phyloP scores from a whole-genome alignment of 2,329 filamentous ascomycete genomes.

The Xylariaceae sp. region DNA sequence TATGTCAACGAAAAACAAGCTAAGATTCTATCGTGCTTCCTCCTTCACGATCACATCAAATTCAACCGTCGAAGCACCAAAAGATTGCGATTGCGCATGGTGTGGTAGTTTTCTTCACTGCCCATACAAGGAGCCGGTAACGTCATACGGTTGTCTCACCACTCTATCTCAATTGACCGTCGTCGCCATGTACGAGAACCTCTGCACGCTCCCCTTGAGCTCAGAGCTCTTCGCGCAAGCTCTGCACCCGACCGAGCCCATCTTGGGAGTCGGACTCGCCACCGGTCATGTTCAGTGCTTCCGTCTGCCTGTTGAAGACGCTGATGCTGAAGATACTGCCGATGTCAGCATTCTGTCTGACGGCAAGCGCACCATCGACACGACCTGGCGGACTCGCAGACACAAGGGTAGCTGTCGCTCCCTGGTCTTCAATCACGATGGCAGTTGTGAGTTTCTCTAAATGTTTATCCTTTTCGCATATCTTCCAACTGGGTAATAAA shows the following conservation, averaged over 20 bases:
- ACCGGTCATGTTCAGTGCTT: conserved; percentile 83
- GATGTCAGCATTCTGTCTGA: conserved; percentile 48
- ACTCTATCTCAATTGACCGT: neutral
- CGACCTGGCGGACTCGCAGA: conserved; percentile 76
- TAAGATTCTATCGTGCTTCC: neutral
- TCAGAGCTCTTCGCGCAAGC: conserved; percentile 86
- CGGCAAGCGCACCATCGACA: conserved; percentile 73
- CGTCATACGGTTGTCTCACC: neutral
- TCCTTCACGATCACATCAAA: no score
- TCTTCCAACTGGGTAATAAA: neutral
- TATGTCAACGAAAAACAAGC: neutral
- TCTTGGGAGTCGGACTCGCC: conserved; percentile 80
- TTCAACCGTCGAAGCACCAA: neutral
- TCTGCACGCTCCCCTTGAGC: conserved; percentile 81
- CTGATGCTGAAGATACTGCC: conserved; percentile 47
- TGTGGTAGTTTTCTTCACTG: neutral
- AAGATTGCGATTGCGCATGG: neutral
- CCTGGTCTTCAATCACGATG: conserved; percentile 73
- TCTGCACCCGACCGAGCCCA: conserved; percentile 75
- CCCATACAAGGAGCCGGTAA: neutral
- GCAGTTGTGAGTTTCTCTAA: conserved; percentile 47
- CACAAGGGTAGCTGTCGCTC: conserved; percentile 93
- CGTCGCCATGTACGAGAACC: conserved; percentile 73
- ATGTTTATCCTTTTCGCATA: neutral
- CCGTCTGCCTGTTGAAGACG: conserved; percentile 56